Conservation (phyloP, 2,329 filamentous ascomycete species). For the Colletotrichum chrysophilum region DNA sequence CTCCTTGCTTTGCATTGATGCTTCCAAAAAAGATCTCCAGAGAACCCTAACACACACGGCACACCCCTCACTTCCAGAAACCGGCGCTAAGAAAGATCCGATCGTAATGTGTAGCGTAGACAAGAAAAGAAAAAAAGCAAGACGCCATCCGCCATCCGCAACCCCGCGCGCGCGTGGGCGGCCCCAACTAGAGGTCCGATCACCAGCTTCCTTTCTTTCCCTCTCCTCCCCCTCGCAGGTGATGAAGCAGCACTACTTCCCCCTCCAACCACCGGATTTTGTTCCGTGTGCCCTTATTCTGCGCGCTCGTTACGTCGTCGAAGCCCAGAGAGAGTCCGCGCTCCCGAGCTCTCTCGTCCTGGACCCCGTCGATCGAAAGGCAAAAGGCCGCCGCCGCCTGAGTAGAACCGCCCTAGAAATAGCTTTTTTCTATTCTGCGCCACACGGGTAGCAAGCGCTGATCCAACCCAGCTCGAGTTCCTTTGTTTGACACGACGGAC, state of each 20-base stretch:
- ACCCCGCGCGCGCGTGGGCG: background rate
- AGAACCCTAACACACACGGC: background rate
- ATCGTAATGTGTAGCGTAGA: background rate
- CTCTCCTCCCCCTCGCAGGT: background rate
- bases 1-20: background rate
- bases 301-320: background rate
- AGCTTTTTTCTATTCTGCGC: background rate
- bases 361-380: background rate
- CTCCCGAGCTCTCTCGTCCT: background rate
- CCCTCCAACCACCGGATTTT: background rate
- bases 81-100: background rate
- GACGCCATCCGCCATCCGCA: background rate
- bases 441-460: background rate
- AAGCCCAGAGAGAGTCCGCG: background rate
- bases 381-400: background rate
- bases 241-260: background rate
- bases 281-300: background rate
- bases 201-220: background rate
- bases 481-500: slow-evolving; percentile 17
- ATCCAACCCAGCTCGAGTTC: background rate
- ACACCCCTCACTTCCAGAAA: background rate
- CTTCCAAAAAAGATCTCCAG: background rate
- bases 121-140: background rate
- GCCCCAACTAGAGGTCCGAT: background rate
- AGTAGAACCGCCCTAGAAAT: slow-evolving; percentile 8